A percentile compares a stretch with the other conserved stretches of the same genome.
phyloP scores from a whole-genome alignment of 2,329 filamentous ascomycete species.

The Penicillium sp. region DNA sequence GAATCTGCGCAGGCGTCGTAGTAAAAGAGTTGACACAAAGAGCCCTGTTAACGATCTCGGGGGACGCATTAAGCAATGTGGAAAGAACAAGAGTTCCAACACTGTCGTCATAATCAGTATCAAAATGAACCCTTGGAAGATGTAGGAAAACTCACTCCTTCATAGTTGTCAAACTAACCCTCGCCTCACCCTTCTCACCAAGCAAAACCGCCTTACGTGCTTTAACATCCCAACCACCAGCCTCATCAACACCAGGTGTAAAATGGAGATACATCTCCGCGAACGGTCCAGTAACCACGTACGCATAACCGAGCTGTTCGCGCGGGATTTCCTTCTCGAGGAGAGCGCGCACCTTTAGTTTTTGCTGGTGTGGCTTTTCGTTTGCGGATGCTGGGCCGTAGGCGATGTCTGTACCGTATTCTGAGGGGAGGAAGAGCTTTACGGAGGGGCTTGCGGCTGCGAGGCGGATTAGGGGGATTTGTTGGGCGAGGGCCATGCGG shows the following conservation, averaged over 20 bases:
- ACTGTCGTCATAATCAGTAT: conserved; percentile 36
- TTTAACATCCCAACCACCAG: conserved; percentile 62
- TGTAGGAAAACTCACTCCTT: conserved; percentile 57
- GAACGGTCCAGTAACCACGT: conserved; percentile 70
- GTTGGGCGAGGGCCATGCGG: conserved; percentile 60
- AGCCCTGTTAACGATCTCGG: conserved; percentile 56
- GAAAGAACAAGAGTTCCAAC: conserved; percentile 68
- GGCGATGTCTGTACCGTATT: conserved; percentile 68
- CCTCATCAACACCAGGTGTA: conserved; percentile 36
- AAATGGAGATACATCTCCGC: conserved; percentile 61
- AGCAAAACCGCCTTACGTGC: conserved; percentile 61
- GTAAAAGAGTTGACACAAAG: conserved; percentile 73
- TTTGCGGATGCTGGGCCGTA: conserved; percentile 57
- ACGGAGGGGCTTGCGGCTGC: conserved; percentile 58
- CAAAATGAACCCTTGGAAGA: neutral
- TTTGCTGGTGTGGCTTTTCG: conserved; percentile 69
- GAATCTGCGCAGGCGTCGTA: conserved; percentile 61
- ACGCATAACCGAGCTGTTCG: conserved; percentile 61
- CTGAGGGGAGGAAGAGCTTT: conserved; percentile 66
- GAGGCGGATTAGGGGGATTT: conserved; percentile 62
- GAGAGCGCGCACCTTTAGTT: conserved; percentile 66
- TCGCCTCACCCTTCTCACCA: conserved; percentile 59
- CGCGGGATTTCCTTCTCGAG: conserved; percentile 52
- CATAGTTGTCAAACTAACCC: conserved; percentile 70
- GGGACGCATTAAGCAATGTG: conserved; percentile 55